Evolutionary conservation across 148 eudicot species (phyloP).

Genomic region (Vaccinium corymbosum): DNA sequence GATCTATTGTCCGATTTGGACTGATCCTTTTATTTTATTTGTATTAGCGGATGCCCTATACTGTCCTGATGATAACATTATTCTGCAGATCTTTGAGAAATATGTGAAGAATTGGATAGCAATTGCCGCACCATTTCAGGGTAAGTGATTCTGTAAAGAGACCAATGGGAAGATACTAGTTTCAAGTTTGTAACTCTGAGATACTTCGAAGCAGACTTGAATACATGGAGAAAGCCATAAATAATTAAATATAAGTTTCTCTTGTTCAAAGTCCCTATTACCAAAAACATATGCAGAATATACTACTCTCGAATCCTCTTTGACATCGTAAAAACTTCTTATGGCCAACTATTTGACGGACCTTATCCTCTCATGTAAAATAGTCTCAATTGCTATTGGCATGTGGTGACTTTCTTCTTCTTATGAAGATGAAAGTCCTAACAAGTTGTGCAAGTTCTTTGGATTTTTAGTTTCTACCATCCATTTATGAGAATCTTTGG

Average conservation of each 20-base stretch:
- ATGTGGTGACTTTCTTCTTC: neutral
- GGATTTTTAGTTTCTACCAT: no score
- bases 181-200: neutral
- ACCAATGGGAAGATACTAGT: neutral
- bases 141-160: slow-evolving; percentile 36
- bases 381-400: neutral
- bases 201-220: neutral
- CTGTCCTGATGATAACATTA: slow-evolving; percentile 7
- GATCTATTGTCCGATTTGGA: neutral
- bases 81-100: slow-evolving; percentile 82
- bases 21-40: neutral
- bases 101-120: slow-evolving; percentile 98
- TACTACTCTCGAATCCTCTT: neutral
- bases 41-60: neutral
- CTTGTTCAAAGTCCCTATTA: neutral
- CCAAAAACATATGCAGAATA: neutral
- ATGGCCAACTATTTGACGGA: neutral
- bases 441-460: no score
- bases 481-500: no score
- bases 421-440: no score
- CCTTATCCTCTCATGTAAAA: neutral
- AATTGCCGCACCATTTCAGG: slow-evolving; percentile 93
- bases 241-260: neutral
- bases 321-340: neutral
- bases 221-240: neutral